These are phyloP conservation scores for Artemisia tridentata DNA, from an alignment of 129 eudicot genomes.

Conservation along the genomic window DNA sequence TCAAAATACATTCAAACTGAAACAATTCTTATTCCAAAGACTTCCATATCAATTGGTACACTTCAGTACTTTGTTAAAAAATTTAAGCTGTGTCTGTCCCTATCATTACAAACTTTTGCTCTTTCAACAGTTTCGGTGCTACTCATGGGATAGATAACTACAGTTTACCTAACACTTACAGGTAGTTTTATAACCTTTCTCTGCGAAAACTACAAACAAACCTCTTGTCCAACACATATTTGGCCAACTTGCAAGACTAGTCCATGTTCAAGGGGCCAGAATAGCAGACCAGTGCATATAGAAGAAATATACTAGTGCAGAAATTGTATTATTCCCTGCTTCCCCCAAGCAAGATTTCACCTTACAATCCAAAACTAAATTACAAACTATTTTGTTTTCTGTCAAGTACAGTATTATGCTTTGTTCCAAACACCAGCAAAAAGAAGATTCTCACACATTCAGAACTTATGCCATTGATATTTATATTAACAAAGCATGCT, in stretches of 20 bases:
- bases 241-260: slow-evolving; percentile 8
- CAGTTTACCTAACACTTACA: slow-evolving; percentile 7
- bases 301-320: background rate
- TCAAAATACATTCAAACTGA: background rate
- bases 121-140: background rate
- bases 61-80: background rate
- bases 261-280: slow-evolving; percentile 4
- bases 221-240: background rate
- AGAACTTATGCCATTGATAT: background rate
- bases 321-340: slow-evolving; percentile 1
- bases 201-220: slow-evolving; percentile 7
- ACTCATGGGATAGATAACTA: background rate
- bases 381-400: background rate
- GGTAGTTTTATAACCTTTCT: background rate
- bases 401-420: background rate
- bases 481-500: background rate
- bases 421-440: slow-evolving; percentile 1
- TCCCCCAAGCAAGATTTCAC: background rate
- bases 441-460: slow-evolving; percentile 15
- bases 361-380: background rate
- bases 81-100: background rate
- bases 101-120: background rate
- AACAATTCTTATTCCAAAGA: background rate
- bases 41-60: slow-evolving; percentile 2
- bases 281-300: slow-evolving; percentile 2